phyloP scores from a whole-genome alignment of 345 rosid species.

The Kernera saxatilis region DNA sequence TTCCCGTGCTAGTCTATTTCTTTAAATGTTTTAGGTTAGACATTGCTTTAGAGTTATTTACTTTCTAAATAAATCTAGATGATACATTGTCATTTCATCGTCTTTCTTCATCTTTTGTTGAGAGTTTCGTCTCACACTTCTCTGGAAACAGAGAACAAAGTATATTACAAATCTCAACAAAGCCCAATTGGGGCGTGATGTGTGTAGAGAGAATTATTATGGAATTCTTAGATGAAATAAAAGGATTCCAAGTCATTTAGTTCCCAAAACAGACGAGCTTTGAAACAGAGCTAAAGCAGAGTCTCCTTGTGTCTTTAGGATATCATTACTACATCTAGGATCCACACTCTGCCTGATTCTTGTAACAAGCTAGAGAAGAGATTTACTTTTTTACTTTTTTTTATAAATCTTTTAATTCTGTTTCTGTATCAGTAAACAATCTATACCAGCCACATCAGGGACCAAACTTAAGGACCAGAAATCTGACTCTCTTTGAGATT shows the following conservation, averaged over 20 bases:
- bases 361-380: constrained; percentile 4
- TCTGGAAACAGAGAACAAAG: neutral
- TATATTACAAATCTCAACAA: neutral
- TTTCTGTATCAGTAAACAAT: constrained; percentile 25
- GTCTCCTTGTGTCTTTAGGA: neutral
- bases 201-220: neutral
- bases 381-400: constrained; percentile 18
- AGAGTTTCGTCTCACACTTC: neutral
- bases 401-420: neutral
- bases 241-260: neutral
- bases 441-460: constrained; percentile 19
- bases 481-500: neutral
- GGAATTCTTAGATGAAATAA: neutral
- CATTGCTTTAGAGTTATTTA: no score
- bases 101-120: neutral
- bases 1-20: neutral
- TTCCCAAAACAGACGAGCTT: neutral
- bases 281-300: constrained; percentile 6
- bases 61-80: neutral
- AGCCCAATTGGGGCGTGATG: neutral
- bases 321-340: neutral
- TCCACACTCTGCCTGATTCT: neutral
- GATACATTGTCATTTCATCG: neutral
- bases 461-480: constrained; percentile 10
- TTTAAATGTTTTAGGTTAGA: neutral